phyloP scores from a whole-genome alignment of 805 yeast genomes.

The Suhomyces kilbournensis region DNA sequence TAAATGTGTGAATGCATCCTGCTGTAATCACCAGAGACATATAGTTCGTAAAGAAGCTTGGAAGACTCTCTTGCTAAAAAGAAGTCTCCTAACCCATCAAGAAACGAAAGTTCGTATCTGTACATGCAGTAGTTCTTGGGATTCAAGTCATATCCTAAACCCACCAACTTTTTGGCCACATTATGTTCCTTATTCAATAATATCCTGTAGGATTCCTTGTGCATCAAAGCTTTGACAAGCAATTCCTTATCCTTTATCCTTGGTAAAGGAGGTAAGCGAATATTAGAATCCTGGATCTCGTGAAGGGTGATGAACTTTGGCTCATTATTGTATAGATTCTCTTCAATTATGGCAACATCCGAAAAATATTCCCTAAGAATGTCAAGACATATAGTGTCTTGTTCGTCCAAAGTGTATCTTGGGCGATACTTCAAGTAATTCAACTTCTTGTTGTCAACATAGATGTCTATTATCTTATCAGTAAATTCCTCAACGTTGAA shows the following conservation, averaged over 20 bases:
- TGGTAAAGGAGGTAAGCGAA: constrained; percentile 35
- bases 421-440: constrained; percentile 7
- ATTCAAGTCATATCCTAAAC: constrained; percentile 17
- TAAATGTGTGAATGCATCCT: constrained; percentile 15
- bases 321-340: constrained; percentile 17
- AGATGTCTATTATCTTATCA: constrained; percentile 31
- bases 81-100: constrained; percentile 43
- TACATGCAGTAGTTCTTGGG: constrained; percentile 20
- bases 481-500: constrained; percentile 21
- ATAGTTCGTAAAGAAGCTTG: constrained; percentile 29
- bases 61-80: constrained; percentile 37
- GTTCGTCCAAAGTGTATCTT: constrained; percentile 5
- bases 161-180: constrained; percentile 19
- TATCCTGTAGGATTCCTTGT: constrained; percentile 35
- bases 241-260: constrained; percentile 24
- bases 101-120: constrained; percentile 34
- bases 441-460: constrained; percentile 19
- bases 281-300: constrained; percentile 21
- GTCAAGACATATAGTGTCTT: constrained; percentile 14
- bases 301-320: constrained; percentile 19
- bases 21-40: constrained; percentile 8
- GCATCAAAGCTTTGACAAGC: constrained; percentile 35
- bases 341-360: constrained; percentile 20
- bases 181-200: constrained; percentile 25
- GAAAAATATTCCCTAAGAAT: constrained; percentile 23